Conservation (phyloP, 768 basidiomycete genomes). For the Tulasnella calospora region DNA sequence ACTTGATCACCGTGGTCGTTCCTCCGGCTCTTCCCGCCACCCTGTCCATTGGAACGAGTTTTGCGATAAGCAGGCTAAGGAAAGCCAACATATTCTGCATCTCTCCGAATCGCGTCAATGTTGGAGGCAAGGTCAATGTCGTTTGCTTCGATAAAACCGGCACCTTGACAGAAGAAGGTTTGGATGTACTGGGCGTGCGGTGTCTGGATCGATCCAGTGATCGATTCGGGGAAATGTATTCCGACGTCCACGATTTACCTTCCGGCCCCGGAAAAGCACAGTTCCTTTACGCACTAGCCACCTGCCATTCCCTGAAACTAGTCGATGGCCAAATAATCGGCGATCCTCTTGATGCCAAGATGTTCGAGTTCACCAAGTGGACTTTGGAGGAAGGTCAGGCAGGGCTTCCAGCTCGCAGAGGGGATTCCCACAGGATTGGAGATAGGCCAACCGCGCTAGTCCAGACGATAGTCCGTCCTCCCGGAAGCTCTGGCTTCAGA, state of each 20-base stretch:
- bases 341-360: conserved; percentile 93
- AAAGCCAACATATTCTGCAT: conserved; percentile 91
- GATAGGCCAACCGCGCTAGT: conserved; percentile 80
- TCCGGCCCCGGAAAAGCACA: conserved; percentile 61
- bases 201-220: conserved; percentile 69
- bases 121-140: conserved; percentile 92
- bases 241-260: conserved; percentile 83
- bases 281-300: conserved; percentile 87
- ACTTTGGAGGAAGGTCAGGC: conserved; percentile 80
- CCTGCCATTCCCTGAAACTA: conserved; percentile 92
- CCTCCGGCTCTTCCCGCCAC: conserved; percentile 97
- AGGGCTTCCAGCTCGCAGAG: conserved; percentile 45
- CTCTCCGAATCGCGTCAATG: conserved; percentile 90
- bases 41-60: conserved; percentile 93
- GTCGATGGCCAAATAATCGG: conserved; percentile 85
- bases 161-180: conserved; percentile 94
- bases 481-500: conserved; percentile 84
- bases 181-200: conserved; percentile 93
- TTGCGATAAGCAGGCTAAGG: conserved; percentile 83
- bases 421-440: conserved; percentile 31
- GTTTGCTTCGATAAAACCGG: conserved; percentile 99
- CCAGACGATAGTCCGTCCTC: conserved; percentile 92
- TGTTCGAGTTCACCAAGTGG: conserved; percentile 98
- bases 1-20: conserved; percentile 94
- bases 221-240: conserved; percentile 84